Evolutionary conservation across 108 stramenopile species (phyloP).

Genomic region (Pseudonitzschia delicatissima): DNA sequence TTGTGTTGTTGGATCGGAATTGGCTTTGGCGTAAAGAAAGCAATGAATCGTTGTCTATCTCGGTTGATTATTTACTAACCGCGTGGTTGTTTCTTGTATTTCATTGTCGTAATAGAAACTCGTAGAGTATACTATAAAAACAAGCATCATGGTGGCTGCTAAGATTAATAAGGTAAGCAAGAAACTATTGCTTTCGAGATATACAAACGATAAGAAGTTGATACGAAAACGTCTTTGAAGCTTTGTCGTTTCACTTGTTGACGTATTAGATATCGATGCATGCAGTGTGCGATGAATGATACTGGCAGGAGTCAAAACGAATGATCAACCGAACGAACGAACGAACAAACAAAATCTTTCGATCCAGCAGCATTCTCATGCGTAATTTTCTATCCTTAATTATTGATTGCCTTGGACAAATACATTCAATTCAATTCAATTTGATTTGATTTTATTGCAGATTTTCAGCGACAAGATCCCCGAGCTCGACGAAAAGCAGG

Average conservation of each 20-base stretch:
- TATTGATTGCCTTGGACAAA: not conserved
- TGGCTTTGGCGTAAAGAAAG: not conserved
- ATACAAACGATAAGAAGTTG: not conserved
- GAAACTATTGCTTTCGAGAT: not conserved
- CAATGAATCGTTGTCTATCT: not conserved
- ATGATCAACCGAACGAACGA: not conserved
- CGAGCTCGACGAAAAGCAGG: conserved; percentile 74
- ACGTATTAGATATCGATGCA: not conserved
- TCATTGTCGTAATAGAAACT: too few species aligned
- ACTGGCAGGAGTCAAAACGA: too few species aligned
- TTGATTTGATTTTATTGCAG: too few species aligned
- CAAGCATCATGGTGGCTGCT: conserved; percentile 13
- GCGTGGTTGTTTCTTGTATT: too few species aligned
- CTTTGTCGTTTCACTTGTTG: not conserved
- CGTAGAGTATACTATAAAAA: too few species aligned
- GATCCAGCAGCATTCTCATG: too few species aligned
- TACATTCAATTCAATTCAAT: not conserved
- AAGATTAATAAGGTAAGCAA: conserved; percentile 34
- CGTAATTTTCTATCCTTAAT: too few species aligned
- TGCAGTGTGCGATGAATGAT: too few species aligned
- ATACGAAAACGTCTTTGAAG: not conserved
- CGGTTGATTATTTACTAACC: too few species aligned
- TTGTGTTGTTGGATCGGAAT: too few species aligned
- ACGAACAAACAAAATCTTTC: not conserved
- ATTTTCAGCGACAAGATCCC: conserved; percentile 52